Base-by-base conservation (phyloP, 2,329 filamentous ascomycete genomes). In the Amauroascus verrucosus region DNA sequence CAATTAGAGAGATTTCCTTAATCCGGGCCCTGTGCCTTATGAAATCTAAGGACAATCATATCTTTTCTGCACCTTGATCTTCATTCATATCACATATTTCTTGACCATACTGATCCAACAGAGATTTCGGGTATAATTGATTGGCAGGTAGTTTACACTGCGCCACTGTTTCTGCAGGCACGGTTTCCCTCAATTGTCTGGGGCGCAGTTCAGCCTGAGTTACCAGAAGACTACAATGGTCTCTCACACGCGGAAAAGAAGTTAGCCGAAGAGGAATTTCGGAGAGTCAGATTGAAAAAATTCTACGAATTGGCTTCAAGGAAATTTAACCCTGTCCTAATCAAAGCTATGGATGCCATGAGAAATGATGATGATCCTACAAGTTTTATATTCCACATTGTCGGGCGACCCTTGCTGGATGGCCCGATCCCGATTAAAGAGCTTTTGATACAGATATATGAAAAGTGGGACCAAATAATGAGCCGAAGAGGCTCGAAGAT, bases 81-180 rank as follows among this genome's bases (percentile, higher is more conserved):
- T 43, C 60, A 65, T 55, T 28, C 60, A 53, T 63, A 67, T 28
- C 69, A 70, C 48, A 69, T 70, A n/a, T 70, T 65, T 51, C 60
- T 65, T 9, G 58, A 64, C 44, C 28, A 56, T 3, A 46, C 57
- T 20, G 62, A 65, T 11, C 61, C 61, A 46, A 60, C 61, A 11
- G 56, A 57, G 55, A 63, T 64, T 44, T 55, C 59, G 1, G 41
- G 55, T n/a, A 60, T 64, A 48, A 64, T 64, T 49, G 61, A 64
- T 44, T 64, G 58, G 62, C 63, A 65, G 41, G 56, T 52, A 14
- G 53, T 59, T 28, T 54, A 59, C 47, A 53, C 64, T 20, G 59
- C 57, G 2, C 65, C 64, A 3, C 50, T 61, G 2, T 65, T 65
- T 52, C 22, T 63, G 35, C 63, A 64, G 44, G 61, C 60, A n/a